Evolutionary conservation across 2,329 filamentous ascomycete species (phyloP).

Genomic region (Venturia asperata): DNA sequence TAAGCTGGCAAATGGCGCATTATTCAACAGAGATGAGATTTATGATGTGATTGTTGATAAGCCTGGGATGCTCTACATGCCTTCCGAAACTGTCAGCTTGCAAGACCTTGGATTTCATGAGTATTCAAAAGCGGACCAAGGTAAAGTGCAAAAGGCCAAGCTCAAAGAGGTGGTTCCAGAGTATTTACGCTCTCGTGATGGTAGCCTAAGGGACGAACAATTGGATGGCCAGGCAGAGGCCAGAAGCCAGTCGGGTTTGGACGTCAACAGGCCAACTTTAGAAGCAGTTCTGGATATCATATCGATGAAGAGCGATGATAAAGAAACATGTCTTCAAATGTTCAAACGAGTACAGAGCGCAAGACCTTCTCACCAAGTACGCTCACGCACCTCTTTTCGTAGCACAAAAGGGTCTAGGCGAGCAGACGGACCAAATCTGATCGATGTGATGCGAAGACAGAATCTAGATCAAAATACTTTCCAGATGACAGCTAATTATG

Average conservation of each 20-base stretch:
- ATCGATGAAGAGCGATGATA: neutral
- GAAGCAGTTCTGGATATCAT: neutral
- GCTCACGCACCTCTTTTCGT: slow-evolving; percentile 3
- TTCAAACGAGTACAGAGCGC: neutral
- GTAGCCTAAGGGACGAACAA: no score
- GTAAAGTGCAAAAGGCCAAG: no score
- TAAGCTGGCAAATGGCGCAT: no score
- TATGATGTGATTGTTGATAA: no score
- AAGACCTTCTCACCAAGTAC: neutral
- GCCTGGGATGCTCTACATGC: no score
- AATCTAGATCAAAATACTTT: neutral
- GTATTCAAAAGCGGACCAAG: no score
- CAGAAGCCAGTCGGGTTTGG: neutral
- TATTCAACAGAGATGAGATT: no score
- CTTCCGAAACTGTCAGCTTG: no score
- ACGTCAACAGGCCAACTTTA: neutral
- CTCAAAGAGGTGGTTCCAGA: no score
- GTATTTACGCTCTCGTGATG: no score
- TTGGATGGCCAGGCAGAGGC: no score
- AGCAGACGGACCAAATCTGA: neutral
- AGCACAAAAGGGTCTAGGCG: neutral
- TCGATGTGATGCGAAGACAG: neutral
- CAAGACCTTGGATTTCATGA: no score
- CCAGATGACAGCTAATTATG: neutral
- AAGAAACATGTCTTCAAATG: neutral